Base-by-base conservation (phyloP, 441 rosid species). In the Monsonia emarginata region DNA sequence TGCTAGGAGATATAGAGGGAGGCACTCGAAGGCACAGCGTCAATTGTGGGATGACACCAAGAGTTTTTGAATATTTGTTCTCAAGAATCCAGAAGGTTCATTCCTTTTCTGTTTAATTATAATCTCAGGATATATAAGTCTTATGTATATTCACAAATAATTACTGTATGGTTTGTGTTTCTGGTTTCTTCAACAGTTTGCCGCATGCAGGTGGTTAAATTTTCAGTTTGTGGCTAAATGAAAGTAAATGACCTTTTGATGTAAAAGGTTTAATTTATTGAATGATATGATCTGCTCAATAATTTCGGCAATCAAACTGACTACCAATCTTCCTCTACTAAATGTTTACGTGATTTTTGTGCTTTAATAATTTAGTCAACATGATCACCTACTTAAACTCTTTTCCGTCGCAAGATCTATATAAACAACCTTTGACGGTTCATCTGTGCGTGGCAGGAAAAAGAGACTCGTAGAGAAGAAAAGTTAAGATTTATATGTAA, bases 1-100 rank as follows among this genome's bases (percentile, higher is more conserved):
- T 95, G 99, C 98, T 95, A 40, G 99, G 99, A 75, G 99, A 95
- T 76, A 89, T 95, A 18, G 99, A 95, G 75, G 95, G 84, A 69
- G 97, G 98, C 64, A 87, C 88, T 60, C 83, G 95, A 68, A 87
- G 99, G 59, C 99, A 89, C 65, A 91, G 96, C 79, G 98, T 87
- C 70, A 88, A 88, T 69, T 86, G 93, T 63, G 99, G 98, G 66
- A 95, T 95, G 90, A 95, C 93, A 3, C 99, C 99, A 52, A 79
- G 98, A 78, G 96, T 95, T 32, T 95, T 95, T 71, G 98, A 95
- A 80, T 80, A 81, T 75, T 70, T 91, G 67, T 95, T 95, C 78
- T 83, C 95, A 69, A 86, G 95, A 75, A 95, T 95, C 64, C 99
- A 88, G 65, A 91, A 88, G 97, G 99, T 91, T 27, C 3, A 59